Percentiles rank a stretch among this genome's conserved stretches.
phyloP scores from a whole-genome alignment of 345 rosid species.

The Triadica sebifera region DNA sequence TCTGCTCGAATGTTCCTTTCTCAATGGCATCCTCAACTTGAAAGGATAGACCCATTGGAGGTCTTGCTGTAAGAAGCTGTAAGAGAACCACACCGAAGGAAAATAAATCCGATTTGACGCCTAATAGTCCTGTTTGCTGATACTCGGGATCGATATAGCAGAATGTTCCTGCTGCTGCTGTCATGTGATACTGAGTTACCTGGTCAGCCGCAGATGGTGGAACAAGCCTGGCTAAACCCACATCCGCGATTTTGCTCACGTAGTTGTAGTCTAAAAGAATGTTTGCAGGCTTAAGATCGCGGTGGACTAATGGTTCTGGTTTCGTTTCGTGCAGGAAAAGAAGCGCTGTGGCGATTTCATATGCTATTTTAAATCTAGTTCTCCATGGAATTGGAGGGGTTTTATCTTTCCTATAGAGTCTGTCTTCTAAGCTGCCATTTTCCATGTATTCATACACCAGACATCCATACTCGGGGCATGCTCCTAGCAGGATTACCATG shows the following conservation, averaged over 20 bases:
- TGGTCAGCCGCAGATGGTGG: constrained; percentile 50
- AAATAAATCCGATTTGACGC: constrained; percentile 78
- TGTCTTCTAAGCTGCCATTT: constrained; percentile 84
- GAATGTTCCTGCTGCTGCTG: constrained; percentile 86
- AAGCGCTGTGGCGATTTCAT: constrained; percentile 71
- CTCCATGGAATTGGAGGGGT: constrained; percentile 71
- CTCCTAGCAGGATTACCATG: constrained; percentile 84
- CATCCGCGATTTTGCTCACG: constrained; percentile 71
- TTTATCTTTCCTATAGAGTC: constrained; percentile 59
- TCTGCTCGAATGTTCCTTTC: constrained; percentile 39
- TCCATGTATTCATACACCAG: constrained; percentile 91
- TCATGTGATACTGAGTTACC: constrained; percentile 49
- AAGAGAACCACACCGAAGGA: constrained; percentile 75
- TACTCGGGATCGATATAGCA: constrained; percentile 89
- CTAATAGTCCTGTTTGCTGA: constrained; percentile 82
- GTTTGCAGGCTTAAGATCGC: constrained; percentile 91
- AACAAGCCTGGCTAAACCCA: constrained; percentile 73
- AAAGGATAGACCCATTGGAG: constrained; percentile 64
- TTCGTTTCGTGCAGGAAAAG: constrained; percentile 77
- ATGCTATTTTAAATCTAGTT: constrained; percentile 62
- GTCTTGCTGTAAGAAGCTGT: constrained; percentile 70
- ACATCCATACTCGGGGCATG: constrained; percentile 85
- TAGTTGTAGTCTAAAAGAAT: constrained; percentile 62
- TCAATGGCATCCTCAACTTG: constrained; percentile 63
- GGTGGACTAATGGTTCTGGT: constrained; percentile 86